phyloP scores from a whole-genome alignment of 2,329 filamentous ascomycete genomes.

The Colletotrichum limetticola region DNA sequence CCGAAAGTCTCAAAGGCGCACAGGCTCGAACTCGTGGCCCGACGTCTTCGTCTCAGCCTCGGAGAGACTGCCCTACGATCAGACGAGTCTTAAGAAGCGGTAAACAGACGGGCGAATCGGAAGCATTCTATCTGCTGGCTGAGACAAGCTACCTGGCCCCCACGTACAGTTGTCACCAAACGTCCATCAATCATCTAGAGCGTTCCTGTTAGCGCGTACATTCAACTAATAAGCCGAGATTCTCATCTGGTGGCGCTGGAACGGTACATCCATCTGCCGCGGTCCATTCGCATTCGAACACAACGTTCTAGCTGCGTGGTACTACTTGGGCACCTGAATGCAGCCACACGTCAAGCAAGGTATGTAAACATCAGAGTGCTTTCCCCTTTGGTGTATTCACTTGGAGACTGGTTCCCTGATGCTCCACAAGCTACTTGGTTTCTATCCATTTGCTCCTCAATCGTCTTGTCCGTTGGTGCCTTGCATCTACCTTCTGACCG shows the following conservation, averaged over 20 bases:
- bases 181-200: constrained; percentile 14
- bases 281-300: constrained; percentile 31
- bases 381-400: neutral
- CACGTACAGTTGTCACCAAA: constrained; percentile 28
- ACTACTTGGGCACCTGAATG: constrained; percentile 12
- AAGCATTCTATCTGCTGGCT: constrained; percentile 9
- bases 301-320: constrained; percentile 15
- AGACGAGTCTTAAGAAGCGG: constrained; percentile 14
- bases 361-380: constrained; percentile 1
- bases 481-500: neutral
- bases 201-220: constrained; percentile 21
- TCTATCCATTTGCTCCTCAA: neutral
- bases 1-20: neutral
- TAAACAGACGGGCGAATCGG: constrained; percentile 20
- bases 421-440: neutral
- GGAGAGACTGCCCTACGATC: neutral
- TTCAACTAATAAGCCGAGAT: constrained; percentile 26
- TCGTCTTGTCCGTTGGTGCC: neutral
- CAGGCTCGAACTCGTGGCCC: neutral
- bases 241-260: constrained; percentile 31
- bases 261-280: constrained; percentile 30
- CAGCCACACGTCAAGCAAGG: constrained; percentile 20
- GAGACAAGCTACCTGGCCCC: constrained; percentile 32
- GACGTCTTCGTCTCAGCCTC: neutral
- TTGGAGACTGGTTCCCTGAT: no score